A percentile compares a stretch with the other conserved stretches of the same genome.
phyloP scores from a whole-genome alignment of 371 early-diverging fungal species.

The Rhizopus microsporus region DNA sequence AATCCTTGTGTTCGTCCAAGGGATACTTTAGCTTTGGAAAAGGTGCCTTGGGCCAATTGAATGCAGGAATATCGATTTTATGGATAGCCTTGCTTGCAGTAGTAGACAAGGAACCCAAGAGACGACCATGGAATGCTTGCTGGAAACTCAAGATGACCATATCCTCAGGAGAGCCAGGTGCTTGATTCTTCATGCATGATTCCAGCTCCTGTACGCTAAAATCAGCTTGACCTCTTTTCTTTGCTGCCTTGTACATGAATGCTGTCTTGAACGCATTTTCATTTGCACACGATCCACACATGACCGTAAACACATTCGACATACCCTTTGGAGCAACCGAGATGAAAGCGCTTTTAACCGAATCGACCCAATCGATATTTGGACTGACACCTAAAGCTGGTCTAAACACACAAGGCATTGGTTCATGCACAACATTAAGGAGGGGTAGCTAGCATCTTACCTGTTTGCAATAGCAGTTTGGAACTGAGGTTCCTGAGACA shows the following conservation, averaged over 20 bases:
- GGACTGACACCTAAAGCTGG: constrained; percentile 75
- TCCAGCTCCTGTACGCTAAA: constrained; percentile 52
- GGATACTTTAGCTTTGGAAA: constrained; percentile 72
- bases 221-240: constrained; percentile 52
- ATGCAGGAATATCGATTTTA: constrained; percentile 77
- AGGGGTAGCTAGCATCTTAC: constrained; percentile 10
- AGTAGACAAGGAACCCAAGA: constrained; percentile 72
- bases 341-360: constrained; percentile 69
- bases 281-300: constrained; percentile 78
- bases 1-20: constrained; percentile 49
- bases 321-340: constrained; percentile 69
- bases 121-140: constrained; percentile 72
- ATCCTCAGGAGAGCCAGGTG: constrained; percentile 71
- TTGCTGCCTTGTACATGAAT: constrained; percentile 70
- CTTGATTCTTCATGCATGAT: constrained; percentile 68
- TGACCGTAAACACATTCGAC: constrained; percentile 75
- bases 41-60: constrained; percentile 63
- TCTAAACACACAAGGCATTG: constrained; percentile 19
- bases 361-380: constrained; percentile 63
- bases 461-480: constrained; percentile 61
- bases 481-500: constrained; percentile 56
- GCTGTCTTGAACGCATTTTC: constrained; percentile 81
- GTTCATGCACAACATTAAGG: background rate
- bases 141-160: constrained; percentile 70
- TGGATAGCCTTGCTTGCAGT: constrained; percentile 75